Percentiles rank a stretch among this genome's conserved stretches.
Evolutionary conservation across 2,329 filamentous ascomycete species (phyloP).

Genomic region (Pseudogymnoascus verrucosus): DNA sequence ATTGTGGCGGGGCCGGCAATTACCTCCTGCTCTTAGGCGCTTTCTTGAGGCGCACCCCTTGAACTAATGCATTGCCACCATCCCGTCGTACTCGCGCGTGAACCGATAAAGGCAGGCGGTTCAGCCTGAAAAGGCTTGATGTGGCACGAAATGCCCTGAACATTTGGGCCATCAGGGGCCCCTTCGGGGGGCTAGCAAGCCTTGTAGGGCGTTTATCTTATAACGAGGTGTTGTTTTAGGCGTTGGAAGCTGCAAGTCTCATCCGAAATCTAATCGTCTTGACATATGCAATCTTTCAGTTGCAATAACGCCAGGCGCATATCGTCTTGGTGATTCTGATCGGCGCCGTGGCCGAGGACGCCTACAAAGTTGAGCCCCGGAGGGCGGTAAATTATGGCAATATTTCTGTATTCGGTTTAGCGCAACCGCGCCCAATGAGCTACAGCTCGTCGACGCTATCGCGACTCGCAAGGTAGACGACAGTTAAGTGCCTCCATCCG

Average conservation of each 20-base stretch:
- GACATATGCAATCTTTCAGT: background rate
- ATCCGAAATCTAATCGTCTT: background rate
- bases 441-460: constrained; percentile 4
- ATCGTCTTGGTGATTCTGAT: background rate
- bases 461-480: constrained; percentile 9
- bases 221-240: background rate
- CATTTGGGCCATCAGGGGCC: constrained; percentile 8
- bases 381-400: background rate
- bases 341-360: background rate
- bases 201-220: background rate
- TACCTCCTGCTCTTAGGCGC: background rate
- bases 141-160: constrained; percentile 7
- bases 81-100: background rate
- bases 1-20: background rate
- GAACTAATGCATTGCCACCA: background rate
- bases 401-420: background rate
- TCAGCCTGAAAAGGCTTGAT: background rate
- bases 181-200: background rate
- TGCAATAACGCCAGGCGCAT: background rate
- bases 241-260: background rate
- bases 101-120: background rate
- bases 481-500: background rate
- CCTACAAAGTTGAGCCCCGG: constrained; percentile 2
- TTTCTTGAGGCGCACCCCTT: constrained; percentile 8
- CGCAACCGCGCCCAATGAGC: background rate